Conservation (phyloP, 768 basidiomycete genomes). For the Lyophyllum semitale region DNA sequence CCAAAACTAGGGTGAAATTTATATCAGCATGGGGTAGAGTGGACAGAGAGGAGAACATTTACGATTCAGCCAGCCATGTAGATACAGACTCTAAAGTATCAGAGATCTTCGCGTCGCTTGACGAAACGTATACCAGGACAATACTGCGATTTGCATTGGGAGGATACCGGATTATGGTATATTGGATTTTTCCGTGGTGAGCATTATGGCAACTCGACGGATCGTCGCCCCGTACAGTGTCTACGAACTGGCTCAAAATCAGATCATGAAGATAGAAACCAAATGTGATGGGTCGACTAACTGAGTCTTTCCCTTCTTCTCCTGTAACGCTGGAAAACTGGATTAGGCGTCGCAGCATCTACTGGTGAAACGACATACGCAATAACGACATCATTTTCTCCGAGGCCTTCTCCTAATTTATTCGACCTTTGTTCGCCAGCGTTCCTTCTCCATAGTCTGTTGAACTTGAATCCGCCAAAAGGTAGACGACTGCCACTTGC, state of each 20-base stretch:
- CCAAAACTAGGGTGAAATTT: neutral
- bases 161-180: constrained; percentile 1
- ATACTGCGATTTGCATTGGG: constrained; percentile 4
- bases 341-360: neutral
- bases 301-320: constrained; percentile 8
- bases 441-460: no score
- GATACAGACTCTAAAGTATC: constrained; percentile 6
- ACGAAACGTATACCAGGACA: constrained; percentile 6
- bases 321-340: constrained; percentile 1
- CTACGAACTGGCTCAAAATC: constrained; percentile 5
- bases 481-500: no score
- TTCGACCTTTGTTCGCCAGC: no score
- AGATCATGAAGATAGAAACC: neutral
- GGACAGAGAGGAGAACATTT: neutral
- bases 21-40: neutral
- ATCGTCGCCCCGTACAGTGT: constrained; percentile 1
- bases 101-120: constrained; percentile 9
- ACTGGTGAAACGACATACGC: neutral
- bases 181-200: constrained; percentile 3
- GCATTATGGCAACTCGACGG: neutral
- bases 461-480: no score
- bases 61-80: constrained; percentile 14
- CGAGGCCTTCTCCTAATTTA: neutral
- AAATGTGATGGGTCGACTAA: neutral
- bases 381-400: constrained; percentile 4